Evolutionary conservation across 768 basidiomycete species (phyloP).

Genomic region (Omphalotus guepiniiformis): DNA sequence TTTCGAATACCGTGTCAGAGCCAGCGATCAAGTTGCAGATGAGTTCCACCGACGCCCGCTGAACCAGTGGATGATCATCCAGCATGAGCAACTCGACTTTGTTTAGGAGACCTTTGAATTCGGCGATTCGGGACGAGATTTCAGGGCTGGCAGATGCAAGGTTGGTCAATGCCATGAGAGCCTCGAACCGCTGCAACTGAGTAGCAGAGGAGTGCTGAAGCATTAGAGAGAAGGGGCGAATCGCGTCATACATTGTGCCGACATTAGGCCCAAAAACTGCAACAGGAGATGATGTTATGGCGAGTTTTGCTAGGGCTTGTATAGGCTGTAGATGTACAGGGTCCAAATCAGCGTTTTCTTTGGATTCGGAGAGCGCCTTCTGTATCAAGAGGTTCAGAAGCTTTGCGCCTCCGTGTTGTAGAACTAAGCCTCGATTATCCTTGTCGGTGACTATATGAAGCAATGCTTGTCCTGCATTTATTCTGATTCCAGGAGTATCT

Average conservation of each 20-base stretch:
- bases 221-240: constrained; percentile 73
- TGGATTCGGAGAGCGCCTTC: constrained; percentile 29
- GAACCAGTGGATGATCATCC: constrained; percentile 78
- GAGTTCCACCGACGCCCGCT: constrained; percentile 86
- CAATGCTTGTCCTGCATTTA: constrained; percentile 54
- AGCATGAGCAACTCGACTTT: constrained; percentile 71
- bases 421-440: constrained; percentile 68
- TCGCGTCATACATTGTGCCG: constrained; percentile 73
- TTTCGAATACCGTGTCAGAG: constrained; percentile 70
- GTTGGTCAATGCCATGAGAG: constrained; percentile 95
- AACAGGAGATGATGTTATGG: constrained; percentile 87
- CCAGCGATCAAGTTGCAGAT: constrained; percentile 87
- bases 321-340: constrained; percentile 54
- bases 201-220: constrained; percentile 65
- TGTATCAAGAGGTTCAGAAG: constrained; percentile 56
- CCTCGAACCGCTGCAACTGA: constrained; percentile 86
- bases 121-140: constrained; percentile 63
- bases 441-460: constrained; percentile 75
- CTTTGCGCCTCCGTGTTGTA: constrained; percentile 78
- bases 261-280: constrained; percentile 88
- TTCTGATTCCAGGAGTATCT: constrained; percentile 63
- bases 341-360: constrained; percentile 30
- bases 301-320: constrained; percentile 89
- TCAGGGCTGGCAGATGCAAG: constrained; percentile 73
- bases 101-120: constrained; percentile 53